These are phyloP conservation scores for Cercophora scortea DNA, from an alignment of 495 filamentous ascomycete genomes.

Conservation along the genomic window DNA sequence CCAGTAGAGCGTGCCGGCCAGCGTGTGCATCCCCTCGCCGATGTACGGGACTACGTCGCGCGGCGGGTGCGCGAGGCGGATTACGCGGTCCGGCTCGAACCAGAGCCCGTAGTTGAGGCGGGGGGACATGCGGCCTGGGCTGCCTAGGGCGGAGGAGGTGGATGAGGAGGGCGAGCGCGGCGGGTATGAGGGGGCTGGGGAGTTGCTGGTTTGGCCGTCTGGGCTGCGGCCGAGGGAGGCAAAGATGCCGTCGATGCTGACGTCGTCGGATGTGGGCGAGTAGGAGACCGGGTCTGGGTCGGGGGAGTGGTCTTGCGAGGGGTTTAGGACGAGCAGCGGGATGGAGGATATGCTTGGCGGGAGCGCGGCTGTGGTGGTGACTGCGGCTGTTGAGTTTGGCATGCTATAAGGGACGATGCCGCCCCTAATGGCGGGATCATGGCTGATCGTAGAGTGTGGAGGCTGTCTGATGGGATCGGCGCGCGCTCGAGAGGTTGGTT, in stretches of 20 bases:
- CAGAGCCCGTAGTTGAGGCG: conserved; percentile 10
- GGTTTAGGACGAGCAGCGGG: background rate
- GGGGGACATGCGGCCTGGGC: conserved; percentile 2
- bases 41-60: conserved; percentile 8
- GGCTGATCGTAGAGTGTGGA: background rate
- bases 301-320: background rate
- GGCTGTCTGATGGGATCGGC: background rate
- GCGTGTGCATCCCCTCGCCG: conserved; percentile 5
- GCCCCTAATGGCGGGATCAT: background rate
- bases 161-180: background rate
- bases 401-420: background rate
- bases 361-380: background rate
- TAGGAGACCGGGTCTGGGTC: too few relatives aligned
- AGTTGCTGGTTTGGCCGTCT: background rate
- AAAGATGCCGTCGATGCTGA: background rate
- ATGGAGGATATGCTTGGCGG: background rate
- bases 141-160: background rate
- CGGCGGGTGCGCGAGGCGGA: conserved; percentile 6
- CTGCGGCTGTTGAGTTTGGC: background rate
- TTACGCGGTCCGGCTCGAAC: conserved; percentile 8
- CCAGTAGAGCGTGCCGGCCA: conserved; percentile 7
- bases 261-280: background rate
- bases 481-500: too few relatives aligned
- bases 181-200: background rate
- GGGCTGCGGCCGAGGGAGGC: background rate